Percentiles rank a stretch among this genome's conserved stretches.
Conservation (phyloP, 495 filamentous ascomycete species). For the Lophiotrema nucula region DNA sequence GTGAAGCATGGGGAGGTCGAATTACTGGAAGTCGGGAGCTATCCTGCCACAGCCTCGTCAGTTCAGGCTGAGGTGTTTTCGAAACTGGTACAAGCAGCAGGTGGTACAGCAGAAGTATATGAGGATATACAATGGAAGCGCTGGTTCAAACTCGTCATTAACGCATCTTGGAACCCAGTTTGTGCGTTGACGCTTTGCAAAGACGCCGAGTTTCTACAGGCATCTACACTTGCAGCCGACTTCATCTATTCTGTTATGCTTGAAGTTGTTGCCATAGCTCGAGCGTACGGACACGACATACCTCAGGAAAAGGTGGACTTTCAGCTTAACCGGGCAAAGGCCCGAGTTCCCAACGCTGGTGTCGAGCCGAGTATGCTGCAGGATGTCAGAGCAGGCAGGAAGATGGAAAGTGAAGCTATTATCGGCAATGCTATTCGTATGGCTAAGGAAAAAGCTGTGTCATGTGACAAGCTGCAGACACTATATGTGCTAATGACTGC, state of each 20-base stretch:
- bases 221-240: slow-evolving; percentile 38
- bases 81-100: slow-evolving; percentile 41
- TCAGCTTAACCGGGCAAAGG: slow-evolving; percentile 43
- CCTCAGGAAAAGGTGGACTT: slow-evolving; percentile 40
- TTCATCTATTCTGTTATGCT: slow-evolving; percentile 49
- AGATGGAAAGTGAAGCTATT: slow-evolving; percentile 55
- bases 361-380: slow-evolving; percentile 52
- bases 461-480: slow-evolving; percentile 45
- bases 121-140: slow-evolving; percentile 52
- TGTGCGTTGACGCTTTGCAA: slow-evolving; percentile 49
- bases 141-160: slow-evolving; percentile 55
- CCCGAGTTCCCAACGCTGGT: slow-evolving; percentile 39
- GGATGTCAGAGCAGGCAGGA: slow-evolving; percentile 43
- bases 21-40: slow-evolving; percentile 49
- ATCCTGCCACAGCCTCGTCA: slow-evolving; percentile 40
- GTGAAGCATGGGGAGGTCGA: slow-evolving; percentile 41
- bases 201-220: slow-evolving; percentile 47
- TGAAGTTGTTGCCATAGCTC: slow-evolving; percentile 50
- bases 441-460: slow-evolving; percentile 44
- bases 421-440: slow-evolving; percentile 51
- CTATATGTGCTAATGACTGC: slow-evolving; percentile 37
- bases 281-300: slow-evolving; percentile 44
- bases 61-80: slow-evolving; percentile 41
- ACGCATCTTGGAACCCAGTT: slow-evolving; percentile 53
- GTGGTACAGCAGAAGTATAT: slow-evolving; percentile 42